Conservation (phyloP, 352 stramenopile genomes). For the Phytophthora pinifolia region DNA sequence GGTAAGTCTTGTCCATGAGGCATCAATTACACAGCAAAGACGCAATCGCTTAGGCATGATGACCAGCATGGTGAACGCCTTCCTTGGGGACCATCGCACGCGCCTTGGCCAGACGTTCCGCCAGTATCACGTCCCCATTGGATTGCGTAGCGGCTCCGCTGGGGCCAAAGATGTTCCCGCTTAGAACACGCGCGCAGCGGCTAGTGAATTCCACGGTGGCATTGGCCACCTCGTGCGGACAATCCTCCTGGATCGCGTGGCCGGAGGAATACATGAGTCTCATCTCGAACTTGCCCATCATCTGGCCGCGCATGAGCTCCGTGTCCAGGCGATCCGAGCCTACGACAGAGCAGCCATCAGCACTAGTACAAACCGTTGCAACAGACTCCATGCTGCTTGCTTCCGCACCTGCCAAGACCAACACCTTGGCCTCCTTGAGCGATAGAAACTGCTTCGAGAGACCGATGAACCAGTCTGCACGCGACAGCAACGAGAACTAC, state of each 20-base stretch:
- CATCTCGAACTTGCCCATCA: slow-evolving; percentile 92
- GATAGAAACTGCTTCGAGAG: slow-evolving; percentile 87
- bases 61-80: slow-evolving; percentile 13
- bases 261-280: slow-evolving; percentile 84
- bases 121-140: slow-evolving; percentile 39
- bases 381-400: not conserved
- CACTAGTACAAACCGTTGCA: not conserved
- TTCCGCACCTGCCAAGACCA: slow-evolving; percentile 70
- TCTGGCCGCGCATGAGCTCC: slow-evolving; percentile 84
- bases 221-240: slow-evolving; percentile 69
- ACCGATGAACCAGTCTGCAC: slow-evolving; percentile 78
- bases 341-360: slow-evolving; percentile 11
- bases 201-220: slow-evolving; percentile 65
- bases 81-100: slow-evolving; percentile 61
- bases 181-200: slow-evolving; percentile 47
- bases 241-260: slow-evolving; percentile 90
- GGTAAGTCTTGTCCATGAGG: slow-evolving; percentile 11
- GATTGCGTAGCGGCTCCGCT: slow-evolving; percentile 31
- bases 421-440: slow-evolving; percentile 74
- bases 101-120: slow-evolving; percentile 57
- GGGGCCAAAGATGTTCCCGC: slow-evolving; percentile 35
- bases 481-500: not conserved
- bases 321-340: slow-evolving; percentile 86
- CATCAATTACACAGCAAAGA: slow-evolving; percentile 26
- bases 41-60: slow-evolving; percentile 18